Conservation (phyloP, 768 basidiomycete species). For the Phanerodontia chrysosporium region DNA sequence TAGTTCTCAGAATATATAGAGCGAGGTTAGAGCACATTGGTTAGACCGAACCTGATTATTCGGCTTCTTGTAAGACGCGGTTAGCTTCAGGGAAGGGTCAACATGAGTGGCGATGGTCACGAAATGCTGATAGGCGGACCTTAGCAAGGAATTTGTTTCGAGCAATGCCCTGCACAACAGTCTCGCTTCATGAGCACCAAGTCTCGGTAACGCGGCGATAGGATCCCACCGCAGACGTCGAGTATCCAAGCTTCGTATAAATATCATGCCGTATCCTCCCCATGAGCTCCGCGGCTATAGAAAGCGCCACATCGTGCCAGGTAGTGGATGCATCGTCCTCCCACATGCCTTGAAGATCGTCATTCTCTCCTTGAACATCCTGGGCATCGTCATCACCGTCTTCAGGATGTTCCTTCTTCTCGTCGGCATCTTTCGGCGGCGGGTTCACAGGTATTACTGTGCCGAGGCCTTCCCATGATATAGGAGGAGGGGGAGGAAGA, state of each 20-base stretch:
- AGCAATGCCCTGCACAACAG: conserved; percentile 64
- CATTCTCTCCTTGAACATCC: not conserved
- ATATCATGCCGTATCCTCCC: conserved; percentile 67
- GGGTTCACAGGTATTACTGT: conserved; percentile 56
- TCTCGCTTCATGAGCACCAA: not conserved
- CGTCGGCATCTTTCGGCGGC: not conserved
- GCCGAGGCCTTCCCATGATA: conserved; percentile 59
- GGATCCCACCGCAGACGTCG: conserved; percentile 79
- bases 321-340: conserved; percentile 40
- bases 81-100: conserved; percentile 45
- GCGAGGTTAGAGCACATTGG: too few species aligned
- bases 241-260: conserved; percentile 73
- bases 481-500: conserved; percentile 66
- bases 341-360: not conserved
- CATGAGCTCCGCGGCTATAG: conserved; percentile 87
- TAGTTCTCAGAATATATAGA: not conserved
- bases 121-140: too few species aligned
- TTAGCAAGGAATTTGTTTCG: conserved; percentile 96
- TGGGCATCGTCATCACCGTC: conserved; percentile 4
- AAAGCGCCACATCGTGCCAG: conserved; percentile 92
- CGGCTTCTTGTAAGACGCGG: conserved; percentile 89
- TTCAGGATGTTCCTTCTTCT: not conserved
- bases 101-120: not conserved
- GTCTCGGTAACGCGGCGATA: not conserved
- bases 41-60: conserved; percentile 71